Conservation (phyloP, 495 filamentous ascomycete genomes). For the Podospora comata region DNA sequence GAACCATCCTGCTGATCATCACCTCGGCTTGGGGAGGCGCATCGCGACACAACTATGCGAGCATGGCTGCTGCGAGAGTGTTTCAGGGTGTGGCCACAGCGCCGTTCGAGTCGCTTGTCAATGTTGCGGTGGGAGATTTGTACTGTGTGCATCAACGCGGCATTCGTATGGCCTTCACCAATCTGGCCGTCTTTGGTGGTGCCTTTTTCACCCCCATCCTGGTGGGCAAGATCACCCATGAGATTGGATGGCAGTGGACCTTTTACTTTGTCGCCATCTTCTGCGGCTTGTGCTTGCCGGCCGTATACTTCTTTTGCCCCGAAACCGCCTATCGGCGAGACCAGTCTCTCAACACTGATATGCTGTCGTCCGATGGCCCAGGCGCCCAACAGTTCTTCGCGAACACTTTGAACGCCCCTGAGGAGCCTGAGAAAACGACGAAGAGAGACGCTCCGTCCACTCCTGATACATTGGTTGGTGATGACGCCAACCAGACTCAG, state of each 20-base stretch:
- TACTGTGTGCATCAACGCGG: conserved; percentile 80
- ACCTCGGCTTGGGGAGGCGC: conserved; percentile 79
- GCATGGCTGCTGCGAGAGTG: conserved; percentile 70
- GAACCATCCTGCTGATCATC: conserved; percentile 66
- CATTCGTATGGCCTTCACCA: conserved; percentile 84
- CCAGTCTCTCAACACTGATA: conserved; percentile 60
- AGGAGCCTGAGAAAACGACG: conserved; percentile 20
- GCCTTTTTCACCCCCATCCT: conserved; percentile 89
- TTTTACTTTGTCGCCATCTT: conserved; percentile 77
- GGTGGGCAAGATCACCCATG: conserved; percentile 77
- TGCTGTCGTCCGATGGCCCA: conserved; percentile 21
- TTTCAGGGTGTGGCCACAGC: conserved; percentile 73
- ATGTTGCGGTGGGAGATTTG: conserved; percentile 72
- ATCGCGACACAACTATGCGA: conserved; percentile 60
- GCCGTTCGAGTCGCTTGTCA: conserved; percentile 74
- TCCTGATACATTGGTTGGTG: background rate
- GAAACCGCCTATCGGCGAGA: conserved; percentile 78
- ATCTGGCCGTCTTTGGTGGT: conserved; percentile 84
- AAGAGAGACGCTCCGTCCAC: background rate
- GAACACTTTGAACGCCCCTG: conserved; percentile 12
- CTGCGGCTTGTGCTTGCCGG: conserved; percentile 57
- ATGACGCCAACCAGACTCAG: background rate
- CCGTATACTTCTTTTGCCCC: conserved; percentile 74
- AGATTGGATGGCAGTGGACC: conserved; percentile 73
- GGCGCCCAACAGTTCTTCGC: background rate